Base-by-base conservation (phyloP, 371 early-diverging fungal species). In the Conidiobolus incongruus region DNA sequence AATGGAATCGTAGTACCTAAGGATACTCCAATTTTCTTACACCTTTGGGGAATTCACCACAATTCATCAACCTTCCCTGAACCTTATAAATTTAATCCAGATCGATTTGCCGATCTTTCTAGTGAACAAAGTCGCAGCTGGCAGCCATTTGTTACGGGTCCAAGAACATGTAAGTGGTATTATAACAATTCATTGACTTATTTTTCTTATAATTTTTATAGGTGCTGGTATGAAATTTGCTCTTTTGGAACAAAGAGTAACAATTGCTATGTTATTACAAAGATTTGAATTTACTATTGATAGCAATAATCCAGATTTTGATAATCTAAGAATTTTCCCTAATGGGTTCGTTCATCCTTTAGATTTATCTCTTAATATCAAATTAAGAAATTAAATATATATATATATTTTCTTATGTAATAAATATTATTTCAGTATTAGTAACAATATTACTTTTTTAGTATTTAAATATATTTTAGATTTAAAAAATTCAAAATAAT, bases 211-310 rank as follows among this genome's bases (percentile, higher is more conserved):
- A n/a, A 13, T 35, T 35, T 35, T 6, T 13, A 13, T 35, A 35
- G 35, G 35, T 15, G n/a, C 21, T 22, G 41, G 41, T 7, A 29
- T 41, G 5, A 41, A 41, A 5, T 41, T 41, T 20, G 23, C 41
- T 4, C 19, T 41, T 8, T 28, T 41, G 23, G 41, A 41, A 17
- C 41, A 41, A 19, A 11, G 28, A 12, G 41, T 41, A 15, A 16
- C 28, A 8, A 4, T 41, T 4, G 5, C 30, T 16, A 41, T 41
- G 41, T 19, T 41, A 10, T 19, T 41, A 19, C 28, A 31, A 30
- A 41, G 28, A 19, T 41, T 12, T 20, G 16, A 13, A 33, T 10
- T 43, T 21, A 26, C 56, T 54, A 16, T 58, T 47, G 8, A 48
- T n/a, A n/a, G n/a, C n/a, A n/a, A n/a, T n/a, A n/a, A n/a, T n/a